phyloP scores from a whole-genome alignment of 1,139 yeast species.

The Saccharomyces hybrid region DNA sequence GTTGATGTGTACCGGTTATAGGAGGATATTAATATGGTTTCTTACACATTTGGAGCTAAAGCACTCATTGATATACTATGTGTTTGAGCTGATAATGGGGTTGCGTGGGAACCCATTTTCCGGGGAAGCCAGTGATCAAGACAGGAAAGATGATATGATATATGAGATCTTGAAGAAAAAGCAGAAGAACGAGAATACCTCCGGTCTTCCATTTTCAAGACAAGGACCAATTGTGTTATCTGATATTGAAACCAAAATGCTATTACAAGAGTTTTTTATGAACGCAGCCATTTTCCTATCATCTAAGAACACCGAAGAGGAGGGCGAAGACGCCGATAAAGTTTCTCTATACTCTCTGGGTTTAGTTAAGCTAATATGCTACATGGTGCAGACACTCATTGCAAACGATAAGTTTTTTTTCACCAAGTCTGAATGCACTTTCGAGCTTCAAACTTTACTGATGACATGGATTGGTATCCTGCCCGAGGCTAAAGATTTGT shows the following conservation, averaged over 20 bases:
- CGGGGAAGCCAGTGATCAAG: slow-evolving; percentile 13
- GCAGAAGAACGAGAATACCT: neutral
- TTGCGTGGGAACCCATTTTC: slow-evolving; percentile 39
- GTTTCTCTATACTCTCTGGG: slow-evolving; percentile 41
- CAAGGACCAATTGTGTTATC: slow-evolving; percentile 46
- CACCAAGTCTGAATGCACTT: slow-evolving; percentile 41
- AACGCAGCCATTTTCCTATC: slow-evolving; percentile 47
- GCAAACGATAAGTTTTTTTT: slow-evolving; percentile 40
- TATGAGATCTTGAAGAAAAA: neutral
- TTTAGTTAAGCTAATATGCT: slow-evolving; percentile 47
- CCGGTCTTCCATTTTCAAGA: slow-evolving; percentile 40
- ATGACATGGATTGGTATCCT: slow-evolving; percentile 55
- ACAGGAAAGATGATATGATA: slow-evolving; percentile 11
- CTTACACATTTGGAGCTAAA: slow-evolving; percentile 51
- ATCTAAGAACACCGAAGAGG: slow-evolving; percentile 16
- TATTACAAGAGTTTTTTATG: slow-evolving; percentile 60
- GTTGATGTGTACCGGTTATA: slow-evolving; percentile 54
- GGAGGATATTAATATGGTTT: slow-evolving; percentile 60
- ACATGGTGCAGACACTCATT: slow-evolving; percentile 50
- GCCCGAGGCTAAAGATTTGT: slow-evolving; percentile 39
- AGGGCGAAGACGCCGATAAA: slow-evolving; percentile 34
- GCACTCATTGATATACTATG: slow-evolving; percentile 50
- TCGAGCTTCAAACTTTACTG: slow-evolving; percentile 50
- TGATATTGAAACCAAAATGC: slow-evolving; percentile 53
- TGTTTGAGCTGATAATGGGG: slow-evolving; percentile 52